Conservation (phyloP, 225 moss, liverwort and hornwort species). For the Climacium dendroides region DNA sequence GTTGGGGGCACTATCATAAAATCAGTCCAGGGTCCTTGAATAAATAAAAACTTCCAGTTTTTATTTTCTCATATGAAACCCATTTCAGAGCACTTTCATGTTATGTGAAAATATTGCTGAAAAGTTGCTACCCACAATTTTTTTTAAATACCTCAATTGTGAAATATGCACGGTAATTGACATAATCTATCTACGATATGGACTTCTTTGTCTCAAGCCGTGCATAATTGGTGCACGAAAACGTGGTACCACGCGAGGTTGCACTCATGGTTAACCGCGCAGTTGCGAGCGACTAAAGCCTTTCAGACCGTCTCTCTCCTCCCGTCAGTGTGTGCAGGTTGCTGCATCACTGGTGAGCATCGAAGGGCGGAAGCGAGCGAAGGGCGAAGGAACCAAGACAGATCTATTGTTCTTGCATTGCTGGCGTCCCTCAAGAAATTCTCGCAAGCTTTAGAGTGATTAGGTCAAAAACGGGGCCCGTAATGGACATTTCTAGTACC, state of each 20-base stretch:
- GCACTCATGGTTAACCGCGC: not conserved
- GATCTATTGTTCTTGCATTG: not conserved
- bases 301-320: not conserved
- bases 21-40: accelerated
- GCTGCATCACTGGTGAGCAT: not conserved
- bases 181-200: not conserved
- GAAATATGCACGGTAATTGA: not conserved
- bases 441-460: not conserved
- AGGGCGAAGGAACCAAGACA: not conserved
- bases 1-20: accelerated
- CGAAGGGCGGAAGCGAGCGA: not conserved
- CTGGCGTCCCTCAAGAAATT: not conserved
- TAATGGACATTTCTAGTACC: not conserved
- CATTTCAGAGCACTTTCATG: accelerated
- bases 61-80: not conserved
- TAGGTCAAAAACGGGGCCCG: not conserved
- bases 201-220: not conserved
- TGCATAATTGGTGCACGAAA: not conserved
- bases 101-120: not conserved
- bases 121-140: too few species aligned
- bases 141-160: not conserved
- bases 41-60: not conserved
- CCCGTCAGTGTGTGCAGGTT: not conserved
- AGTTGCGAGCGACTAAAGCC: not conserved
- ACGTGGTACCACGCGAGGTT: not conserved